Conservation (phyloP, 768 basidiomycete species). For the Podaxis pistillaris region DNA sequence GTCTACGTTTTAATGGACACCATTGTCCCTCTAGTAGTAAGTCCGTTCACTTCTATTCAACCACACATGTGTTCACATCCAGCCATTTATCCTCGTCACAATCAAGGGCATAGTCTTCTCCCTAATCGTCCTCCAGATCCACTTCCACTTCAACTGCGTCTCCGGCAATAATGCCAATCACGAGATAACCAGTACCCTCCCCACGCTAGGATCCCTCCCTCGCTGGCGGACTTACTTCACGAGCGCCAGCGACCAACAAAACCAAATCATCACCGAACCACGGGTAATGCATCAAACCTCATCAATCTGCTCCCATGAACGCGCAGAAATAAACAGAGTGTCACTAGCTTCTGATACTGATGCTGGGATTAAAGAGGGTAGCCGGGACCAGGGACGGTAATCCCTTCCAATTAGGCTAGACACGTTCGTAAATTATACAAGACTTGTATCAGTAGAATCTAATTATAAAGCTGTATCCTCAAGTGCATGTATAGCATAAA, state of each 20-base stretch:
- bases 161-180: neutral
- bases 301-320: neutral
- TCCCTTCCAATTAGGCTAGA: neutral
- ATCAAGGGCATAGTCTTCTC: conserved; percentile 11
- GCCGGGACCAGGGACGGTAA: neutral
- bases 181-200: neutral
- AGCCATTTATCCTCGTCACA: neutral
- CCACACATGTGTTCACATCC: neutral
- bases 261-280: neutral
- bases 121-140: conserved; percentile 10
- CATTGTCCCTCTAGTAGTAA: conserved; percentile 7
- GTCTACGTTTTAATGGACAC: neutral
- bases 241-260: neutral
- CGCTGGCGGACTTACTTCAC: conserved; percentile 8
- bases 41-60: neutral
- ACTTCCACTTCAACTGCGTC: neutral
- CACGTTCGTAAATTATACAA: neutral
- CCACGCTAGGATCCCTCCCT: conserved; percentile 12
- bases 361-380: neutral
- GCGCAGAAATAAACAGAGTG: neutral
- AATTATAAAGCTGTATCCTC: neutral
- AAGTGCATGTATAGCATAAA: neutral
- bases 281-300: neutral
- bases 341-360: conserved; percentile 1
- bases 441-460: neutral